Evolutionary conservation across 2,329 filamentous ascomycete genomes (phyloP), one percentile per base, ranked within the genome.

Genomic region (Sporothrix globosa): DNA sequence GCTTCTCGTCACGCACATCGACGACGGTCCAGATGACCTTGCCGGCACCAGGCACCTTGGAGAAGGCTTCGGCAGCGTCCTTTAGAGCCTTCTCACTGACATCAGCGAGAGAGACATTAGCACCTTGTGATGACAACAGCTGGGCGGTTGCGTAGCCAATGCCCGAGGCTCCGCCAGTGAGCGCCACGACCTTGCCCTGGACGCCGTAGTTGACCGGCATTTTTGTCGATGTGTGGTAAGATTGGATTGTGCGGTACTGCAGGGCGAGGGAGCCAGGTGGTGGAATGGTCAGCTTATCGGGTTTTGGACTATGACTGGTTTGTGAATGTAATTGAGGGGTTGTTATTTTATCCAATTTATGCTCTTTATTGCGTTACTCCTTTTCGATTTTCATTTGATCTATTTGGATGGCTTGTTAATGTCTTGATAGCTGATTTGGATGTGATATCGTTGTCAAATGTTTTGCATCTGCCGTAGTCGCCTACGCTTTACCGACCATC

Each of bases 1-100:
- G 69, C 5, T 72, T 61, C 9, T 71, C 63, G 19, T 76, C 70
- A 2, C 75, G 71, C 1, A 79, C 77, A 54, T 79, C 75, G 11
- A 79, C 71, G 3, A 74, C 65, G 13, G 52, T 56, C 44, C 61
- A 67, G 3, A 72, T 72, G 34, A 65, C 74, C 46, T 66, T 63
- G 61, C 44, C 56, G 3, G 48, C 60, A n/a, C 39, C 39, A 11
- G 39, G 39, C 41, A 41, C 54, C 48, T 52, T 39, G 27, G 72
- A 50, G 1, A 72, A 73, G 3, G 50, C 41, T 11, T 54, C 70
- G n/a, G 63, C 71, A 5, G 65, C 71, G 19, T 56, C 56, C 21
- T 52, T 52, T 3, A 72, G 68, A 17, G 52, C 63, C 27, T 60
- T 17, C 44, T 69, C 70, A 34, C 52, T 67, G 27, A 60, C 60